Conservation (phyloP, 441 rosid species). For the Bruguiera hainesii region DNA sequence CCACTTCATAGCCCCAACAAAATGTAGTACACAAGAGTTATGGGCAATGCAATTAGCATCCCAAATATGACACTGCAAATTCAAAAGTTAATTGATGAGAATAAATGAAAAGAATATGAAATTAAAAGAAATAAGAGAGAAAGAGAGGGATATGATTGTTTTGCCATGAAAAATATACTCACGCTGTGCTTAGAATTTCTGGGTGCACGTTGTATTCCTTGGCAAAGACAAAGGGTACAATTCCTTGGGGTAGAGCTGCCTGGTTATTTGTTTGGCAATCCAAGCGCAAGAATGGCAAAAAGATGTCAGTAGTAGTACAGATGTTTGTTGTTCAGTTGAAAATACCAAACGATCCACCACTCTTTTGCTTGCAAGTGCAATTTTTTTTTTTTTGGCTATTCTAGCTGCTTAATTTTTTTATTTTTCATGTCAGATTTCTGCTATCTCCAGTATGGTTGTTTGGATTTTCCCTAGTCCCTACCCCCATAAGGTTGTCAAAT, state of each 20-base stretch:
- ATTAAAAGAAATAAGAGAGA: neutral
- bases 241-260: constrained; percentile 87
- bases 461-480: no score
- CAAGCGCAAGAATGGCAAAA: constrained; percentile 17
- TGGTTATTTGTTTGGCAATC: constrained; percentile 29
- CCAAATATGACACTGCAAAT: constrained; percentile 67
- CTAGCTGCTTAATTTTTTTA: no score
- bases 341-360: constrained; percentile 6
- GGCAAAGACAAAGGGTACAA: constrained; percentile 84
- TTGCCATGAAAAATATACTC: constrained; percentile 19
- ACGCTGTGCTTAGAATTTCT: constrained; percentile 82
- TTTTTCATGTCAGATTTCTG: no score
- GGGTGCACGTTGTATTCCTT: constrained; percentile 81
- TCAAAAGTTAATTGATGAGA: neutral
- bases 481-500: no score
- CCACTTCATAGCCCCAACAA: constrained; percentile 49
- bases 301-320: constrained; percentile 22
- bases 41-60: constrained; percentile 74
- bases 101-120: neutral
- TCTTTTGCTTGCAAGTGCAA: no score
- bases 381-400: neutral
- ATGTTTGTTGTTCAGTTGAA: constrained; percentile 15
- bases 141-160: neutral
- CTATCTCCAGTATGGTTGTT: no score
- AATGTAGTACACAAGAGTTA: constrained; percentile 75